Base-by-base conservation (phyloP, 805 yeast genomes). In the Spathaspora arborariae region DNA sequence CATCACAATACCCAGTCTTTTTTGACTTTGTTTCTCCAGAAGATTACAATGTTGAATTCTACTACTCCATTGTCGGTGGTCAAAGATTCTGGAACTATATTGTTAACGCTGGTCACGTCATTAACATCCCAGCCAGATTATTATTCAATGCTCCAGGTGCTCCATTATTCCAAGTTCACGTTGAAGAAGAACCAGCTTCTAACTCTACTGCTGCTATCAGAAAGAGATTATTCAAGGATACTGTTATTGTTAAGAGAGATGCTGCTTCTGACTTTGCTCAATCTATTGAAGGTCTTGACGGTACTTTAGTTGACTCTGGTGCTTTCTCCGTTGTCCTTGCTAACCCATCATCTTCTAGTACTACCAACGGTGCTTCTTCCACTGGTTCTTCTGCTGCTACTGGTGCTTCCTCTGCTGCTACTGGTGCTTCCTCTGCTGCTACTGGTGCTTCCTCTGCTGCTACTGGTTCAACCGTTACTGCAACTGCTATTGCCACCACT, bases 201-300 rank as follows among this genome's bases (percentile, higher is more conserved):
- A 70, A 70, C 67, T 68, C 75, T 35, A 66, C 75, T 52, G 64
- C 66, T 49, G 69, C 69, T 33, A 56, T 68, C 58, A 68, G 68
- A 61, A 70, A 59, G 59, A 67, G 75, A 66, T 60, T 67, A 45
- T 55, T 63, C 48, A 56, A 55, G 50, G 56, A 54, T 33, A 50
- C 56, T 36, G 45, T 50, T 34, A 36, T 59, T n/a, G 55, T 50
- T 45, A 59, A 60, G 55, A 68, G 67, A 59, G 74, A 64, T 50
- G 70, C 58, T 21, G 50, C 52, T 43, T 62, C 57, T 34, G 73
- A 70, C 53, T 54, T 60, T 33, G 54, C 59, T 50, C 53, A 53
- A 37, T 56, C 53, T 19, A 48, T 56, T 38, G 56, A 50, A 39
- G 21, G 50, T 19, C 21, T 49, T 33, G 53, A 45, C 41, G 73